Evolutionary conservation across 2,329 filamentous ascomycete genomes (phyloP).

Genomic region (Sporothrix schenckii): DNA sequence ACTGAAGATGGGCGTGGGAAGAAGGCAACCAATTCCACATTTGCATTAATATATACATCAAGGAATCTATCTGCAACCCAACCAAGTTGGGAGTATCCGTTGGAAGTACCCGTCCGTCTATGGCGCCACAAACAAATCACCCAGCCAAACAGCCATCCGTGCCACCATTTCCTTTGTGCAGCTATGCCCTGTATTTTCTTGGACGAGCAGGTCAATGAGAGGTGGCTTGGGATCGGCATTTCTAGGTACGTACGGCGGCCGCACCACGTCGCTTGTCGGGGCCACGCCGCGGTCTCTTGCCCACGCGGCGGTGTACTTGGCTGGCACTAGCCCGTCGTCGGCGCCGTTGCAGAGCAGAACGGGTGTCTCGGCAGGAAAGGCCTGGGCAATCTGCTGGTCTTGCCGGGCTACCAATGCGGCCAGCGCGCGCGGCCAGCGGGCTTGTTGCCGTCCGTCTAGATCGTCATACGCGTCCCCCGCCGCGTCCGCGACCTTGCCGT

Average conservation of each 20-base stretch:
- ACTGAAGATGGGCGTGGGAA: background rate
- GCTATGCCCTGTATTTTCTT: slow-evolving; percentile 21
- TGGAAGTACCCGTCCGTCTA: background rate
- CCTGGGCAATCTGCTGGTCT: background rate
- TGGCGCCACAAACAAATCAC: slow-evolving; percentile 2
- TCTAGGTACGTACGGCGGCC: background rate
- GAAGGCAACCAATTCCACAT: slow-evolving; percentile 22
- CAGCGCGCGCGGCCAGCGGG: background rate
- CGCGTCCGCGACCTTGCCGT: no score
- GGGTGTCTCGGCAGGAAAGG: background rate
- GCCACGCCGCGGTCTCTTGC: background rate
- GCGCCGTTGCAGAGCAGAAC: slow-evolving; percentile 14
- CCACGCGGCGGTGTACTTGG: slow-evolving; percentile 2
- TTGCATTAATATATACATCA: background rate
- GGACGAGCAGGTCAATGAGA: background rate
- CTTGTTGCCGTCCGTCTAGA: background rate
- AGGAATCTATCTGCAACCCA: no score
- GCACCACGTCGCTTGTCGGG: background rate
- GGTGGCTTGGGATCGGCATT: background rate
- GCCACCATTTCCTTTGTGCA: slow-evolving; percentile 23
- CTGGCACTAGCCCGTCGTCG: slow-evolving; percentile 10
- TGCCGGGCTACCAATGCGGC: background rate
- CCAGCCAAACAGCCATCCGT: slow-evolving; percentile 11
- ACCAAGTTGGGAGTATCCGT: no score
- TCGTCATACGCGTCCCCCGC: background rate